Evolutionary conservation across 2,329 filamentous ascomycete species (phyloP), one percentile per base, ranked within the genome.

Genomic region (Sclerotinia spermophila): DNA sequence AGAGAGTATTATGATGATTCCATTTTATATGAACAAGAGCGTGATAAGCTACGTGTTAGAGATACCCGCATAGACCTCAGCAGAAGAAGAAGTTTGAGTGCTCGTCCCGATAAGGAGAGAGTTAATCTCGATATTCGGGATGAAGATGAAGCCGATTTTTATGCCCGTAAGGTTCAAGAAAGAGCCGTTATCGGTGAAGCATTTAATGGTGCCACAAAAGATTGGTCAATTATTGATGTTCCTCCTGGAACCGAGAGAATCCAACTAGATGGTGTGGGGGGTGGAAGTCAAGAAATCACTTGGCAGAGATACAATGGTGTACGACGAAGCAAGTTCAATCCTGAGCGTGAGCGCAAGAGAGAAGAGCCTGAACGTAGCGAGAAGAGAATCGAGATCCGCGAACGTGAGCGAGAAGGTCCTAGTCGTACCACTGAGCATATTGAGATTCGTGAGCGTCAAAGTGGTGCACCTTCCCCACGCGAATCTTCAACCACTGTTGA

Each of bases 171-270:
- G 78, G 87, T 86, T 45, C 84, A 88, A 56, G 90, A 92, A 21
- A 87, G 91, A 42, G 89, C 87, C 30, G 87, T 87, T 73, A 86
- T 90, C 77, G 91, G 91, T 67, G 92, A 95, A 80, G 92, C 90
- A 33, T 89, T 86, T 79, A 87, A 91, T 76, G 92, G 92, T 67
- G 89, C 88, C 27, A 93, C 91, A 48, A 89, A 87, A 74, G 91
- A 89, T 77, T 96, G 93, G 92, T 86, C 88, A 68, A 91, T 96
- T 73, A 86, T 97, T 51, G 93, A 96, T 80, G 90, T 96, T 53
- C 93, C 92, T 1, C 92, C 93, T 0, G 93, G 93, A 71, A 95
- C 92, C 0, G 90, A 92, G 81, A 87, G 90, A 55, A 90, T 96
- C n/a, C 86, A 87, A 68, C 91, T 96, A 90, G 92, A 96, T 75